Conservation (phyloP, 1,284 basidiomycete genomes). For the Cystobasidium sp. region DNA sequence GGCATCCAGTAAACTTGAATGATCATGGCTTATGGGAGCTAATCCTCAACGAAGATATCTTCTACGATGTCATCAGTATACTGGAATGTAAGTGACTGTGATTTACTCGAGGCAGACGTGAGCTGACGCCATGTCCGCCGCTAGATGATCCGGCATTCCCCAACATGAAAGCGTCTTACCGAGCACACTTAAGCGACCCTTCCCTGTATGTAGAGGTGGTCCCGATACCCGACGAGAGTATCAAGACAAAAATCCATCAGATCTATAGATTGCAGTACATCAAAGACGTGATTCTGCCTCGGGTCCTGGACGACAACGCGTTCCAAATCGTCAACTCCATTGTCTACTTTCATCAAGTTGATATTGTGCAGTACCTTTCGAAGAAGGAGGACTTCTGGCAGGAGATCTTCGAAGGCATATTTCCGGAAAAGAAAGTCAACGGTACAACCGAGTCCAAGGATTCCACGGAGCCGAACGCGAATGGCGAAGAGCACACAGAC, state of each 20-base stretch:
- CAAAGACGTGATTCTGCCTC: slow-evolving; percentile 95
- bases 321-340: slow-evolving; percentile 96
- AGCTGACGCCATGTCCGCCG: slow-evolving; percentile 32
- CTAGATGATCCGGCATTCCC: slow-evolving; percentile 97
- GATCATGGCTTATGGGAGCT: slow-evolving; percentile 95
- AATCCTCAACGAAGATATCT: slow-evolving; percentile 89
- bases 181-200: slow-evolving; percentile 81
- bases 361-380: slow-evolving; percentile 90
- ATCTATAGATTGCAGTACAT: slow-evolving; percentile 96
- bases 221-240: slow-evolving; percentile 70
- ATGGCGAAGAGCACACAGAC: not conserved
- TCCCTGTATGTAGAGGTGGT: slow-evolving; percentile 81
- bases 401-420: slow-evolving; percentile 34
- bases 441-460: slow-evolving; percentile 5
- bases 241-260: slow-evolving; percentile 89
- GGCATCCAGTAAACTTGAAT: slow-evolving; percentile 83
- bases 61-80: slow-evolving; percentile 91
- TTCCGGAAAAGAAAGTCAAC: slow-evolving; percentile 39
- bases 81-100: slow-evolving; percentile 78
- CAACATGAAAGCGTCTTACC: slow-evolving; percentile 91
- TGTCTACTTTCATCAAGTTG: slow-evolving; percentile 98
- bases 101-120: not conserved
- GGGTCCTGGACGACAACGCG: slow-evolving; percentile 91
- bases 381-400: slow-evolving; percentile 72
- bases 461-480: not conserved